Evolutionary conservation across 2,329 filamentous ascomycete species (phyloP), one percentile per base, ranked within the genome.

Genomic region (Plenodomus lindquistii): DNA sequence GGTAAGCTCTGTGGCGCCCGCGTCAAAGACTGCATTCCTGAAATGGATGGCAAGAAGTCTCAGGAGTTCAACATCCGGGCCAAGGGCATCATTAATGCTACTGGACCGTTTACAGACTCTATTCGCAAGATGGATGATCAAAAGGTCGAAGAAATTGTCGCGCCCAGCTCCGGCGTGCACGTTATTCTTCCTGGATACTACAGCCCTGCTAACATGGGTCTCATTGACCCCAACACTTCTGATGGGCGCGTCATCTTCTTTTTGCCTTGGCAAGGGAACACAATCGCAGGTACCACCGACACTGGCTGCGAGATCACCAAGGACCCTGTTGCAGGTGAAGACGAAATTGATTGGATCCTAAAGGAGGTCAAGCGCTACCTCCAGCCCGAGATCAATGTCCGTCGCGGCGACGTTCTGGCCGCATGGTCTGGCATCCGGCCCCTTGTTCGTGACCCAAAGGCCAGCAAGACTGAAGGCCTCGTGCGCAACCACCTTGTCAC

Each of bases 171-270:
- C 35, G 91, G 91, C 62, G 89, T 93, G 21, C 91, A 96, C 73
- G 83, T 96, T 53, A 87, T 95, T 56, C 83, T 96, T 2, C 91
- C 91, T 18, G 90, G 90, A 40, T 95, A 94, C 77, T 94, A 88
- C 78, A 89, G 86, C 62, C 90, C 90, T 37, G 81, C 85, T 17
- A 87, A 91, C 66, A 94, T 95, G 89, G 91, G 91, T 52, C 79
- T 95, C 35, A 89, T 95, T 62, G 91, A 96, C 64, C 90, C 91
- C 4, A 85, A 85, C 35, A 94, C 91, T 2, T 95, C 90, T 1
- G 91, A 95, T 66, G 91, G 91, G 17, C 84, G 91, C 69, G 91
- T 95, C 41, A 93, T 95, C 66, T 95, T 95, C 83, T 95, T 96
- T 80, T 80, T 95, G 35, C 91, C 91, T 18, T 95, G 91, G 91